These are phyloP conservation scores for Blastomyces parvus DNA, from an alignment of 2,329 filamentous ascomycete species.

Conservation along the genomic window DNA sequence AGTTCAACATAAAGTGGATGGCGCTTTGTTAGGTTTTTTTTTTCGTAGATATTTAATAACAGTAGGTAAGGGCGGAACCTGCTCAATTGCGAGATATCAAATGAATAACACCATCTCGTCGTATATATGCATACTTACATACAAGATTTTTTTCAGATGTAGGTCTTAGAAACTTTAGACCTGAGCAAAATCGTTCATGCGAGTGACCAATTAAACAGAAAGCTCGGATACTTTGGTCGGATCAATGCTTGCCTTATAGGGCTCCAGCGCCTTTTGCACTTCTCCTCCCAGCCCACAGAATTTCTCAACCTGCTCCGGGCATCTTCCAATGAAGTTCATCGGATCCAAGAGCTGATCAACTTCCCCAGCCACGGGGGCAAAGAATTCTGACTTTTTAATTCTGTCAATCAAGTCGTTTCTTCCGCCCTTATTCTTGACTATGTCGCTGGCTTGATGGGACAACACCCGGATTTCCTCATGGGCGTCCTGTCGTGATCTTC, in stretches of 20 bases:
- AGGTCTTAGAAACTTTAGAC: not conserved
- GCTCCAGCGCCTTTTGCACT: slow-evolving; percentile 13
- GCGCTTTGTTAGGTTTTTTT: no score
- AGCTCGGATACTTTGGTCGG: slow-evolving; percentile 1
- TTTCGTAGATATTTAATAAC: no score
- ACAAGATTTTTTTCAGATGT: not conserved
- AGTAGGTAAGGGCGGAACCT: no score
- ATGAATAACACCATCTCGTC: not conserved
- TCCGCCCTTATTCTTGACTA: slow-evolving; percentile 63
- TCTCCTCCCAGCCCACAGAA: slow-evolving; percentile 28
- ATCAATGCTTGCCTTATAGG: slow-evolving; percentile 4
- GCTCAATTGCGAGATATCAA: no score
- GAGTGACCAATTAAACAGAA: not conserved
- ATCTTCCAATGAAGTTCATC: slow-evolving; percentile 49
- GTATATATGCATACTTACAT: not conserved
- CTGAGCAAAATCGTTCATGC: not conserved
- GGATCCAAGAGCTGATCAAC: slow-evolving; percentile 59
- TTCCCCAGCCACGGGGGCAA: slow-evolving; percentile 59
- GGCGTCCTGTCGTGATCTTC: slow-evolving; percentile 65
- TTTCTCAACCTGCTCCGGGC: slow-evolving; percentile 45
- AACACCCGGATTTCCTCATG: slow-evolving; percentile 83
- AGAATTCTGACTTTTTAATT: slow-evolving; percentile 64
- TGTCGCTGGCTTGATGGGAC: slow-evolving; percentile 61
- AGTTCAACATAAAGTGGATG: no score
- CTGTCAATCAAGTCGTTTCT: slow-evolving; percentile 73